A percentile compares a stretch with the other conserved stretches of the same genome.
Conservation (phyloP, 108 stramenopile species). For the Fragilariopsis cylindrus region DNA sequence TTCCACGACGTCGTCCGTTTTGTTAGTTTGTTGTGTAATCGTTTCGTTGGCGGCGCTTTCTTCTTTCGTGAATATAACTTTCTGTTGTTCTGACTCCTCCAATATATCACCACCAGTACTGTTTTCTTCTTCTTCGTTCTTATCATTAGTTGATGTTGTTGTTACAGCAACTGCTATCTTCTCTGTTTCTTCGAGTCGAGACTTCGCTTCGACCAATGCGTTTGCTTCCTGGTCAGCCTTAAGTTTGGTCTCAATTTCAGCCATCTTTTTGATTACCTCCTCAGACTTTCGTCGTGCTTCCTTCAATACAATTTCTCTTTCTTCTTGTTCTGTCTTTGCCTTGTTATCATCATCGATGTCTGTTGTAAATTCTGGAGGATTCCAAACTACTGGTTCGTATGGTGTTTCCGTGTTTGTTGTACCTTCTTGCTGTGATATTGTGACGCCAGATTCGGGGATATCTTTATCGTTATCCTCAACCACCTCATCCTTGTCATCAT, state of each 20-base stretch:
- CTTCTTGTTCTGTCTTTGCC: too few species aligned
- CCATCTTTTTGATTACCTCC: neutral
- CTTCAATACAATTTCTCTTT: neutral
- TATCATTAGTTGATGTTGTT: neutral
- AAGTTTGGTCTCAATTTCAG: neutral
- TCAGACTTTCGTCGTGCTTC: neutral
- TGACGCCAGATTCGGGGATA: neutral
- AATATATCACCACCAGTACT: too few species aligned
- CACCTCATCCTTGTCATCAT: neutral
- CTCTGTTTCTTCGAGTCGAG: neutral
- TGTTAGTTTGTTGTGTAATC: too few species aligned
- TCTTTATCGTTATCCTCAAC: neutral
- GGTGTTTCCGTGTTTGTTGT: neutral
- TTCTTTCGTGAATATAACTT: too few species aligned
- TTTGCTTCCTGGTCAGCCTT: too few species aligned
- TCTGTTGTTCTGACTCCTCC: too few species aligned
- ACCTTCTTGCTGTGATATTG: neutral
- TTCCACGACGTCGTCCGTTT: neutral
- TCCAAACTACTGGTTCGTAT: neutral
- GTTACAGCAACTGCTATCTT: neutral
- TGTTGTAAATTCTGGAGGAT: neutral
- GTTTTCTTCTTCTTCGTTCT: neutral
- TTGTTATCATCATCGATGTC: too few species aligned
- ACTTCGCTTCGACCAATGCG: neutral
- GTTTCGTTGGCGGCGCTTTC: too few species aligned